phyloP scores from a whole-genome alignment of 306 rosid species.

The Lathyrus tuberosus region DNA sequence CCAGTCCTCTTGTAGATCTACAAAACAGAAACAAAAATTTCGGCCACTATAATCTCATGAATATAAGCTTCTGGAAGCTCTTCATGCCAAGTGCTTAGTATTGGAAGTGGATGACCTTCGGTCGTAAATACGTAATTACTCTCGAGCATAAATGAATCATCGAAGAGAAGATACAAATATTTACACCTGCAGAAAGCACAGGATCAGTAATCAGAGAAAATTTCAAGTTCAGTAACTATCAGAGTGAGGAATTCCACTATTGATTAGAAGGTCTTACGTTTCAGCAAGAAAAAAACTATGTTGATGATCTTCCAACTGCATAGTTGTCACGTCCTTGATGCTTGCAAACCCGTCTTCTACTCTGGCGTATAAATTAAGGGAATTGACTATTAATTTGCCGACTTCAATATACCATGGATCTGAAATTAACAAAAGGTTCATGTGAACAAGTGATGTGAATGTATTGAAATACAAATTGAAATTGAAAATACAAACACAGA shows the following conservation, averaged over 20 bases:
- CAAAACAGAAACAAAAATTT: too few relatives aligned
- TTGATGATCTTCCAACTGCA: constrained; percentile 96
- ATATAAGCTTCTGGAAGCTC: constrained; percentile 72
- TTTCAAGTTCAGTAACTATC: constrained; percentile 6
- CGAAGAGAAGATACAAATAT: constrained; percentile 87
- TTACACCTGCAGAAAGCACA: constrained; percentile 71
- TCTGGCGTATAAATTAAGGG: constrained; percentile 75
- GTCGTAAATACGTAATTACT: constrained; percentile 87
- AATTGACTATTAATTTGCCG: constrained; percentile 84
- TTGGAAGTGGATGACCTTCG: constrained; percentile 95
- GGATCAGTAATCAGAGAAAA: constrained; percentile 27
- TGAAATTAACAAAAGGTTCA: constrained; percentile 40
- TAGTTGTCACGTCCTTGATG: constrained; percentile 87
- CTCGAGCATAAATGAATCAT: constrained; percentile 72
- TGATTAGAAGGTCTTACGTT: constrained; percentile 57
- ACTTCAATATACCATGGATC: constrained; percentile 97
- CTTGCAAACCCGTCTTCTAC: constrained; percentile 97
- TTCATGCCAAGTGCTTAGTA: constrained; percentile 83
- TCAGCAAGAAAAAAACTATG: constrained; percentile 98
- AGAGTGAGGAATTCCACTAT: background rate
- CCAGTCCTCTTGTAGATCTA: too few relatives aligned
- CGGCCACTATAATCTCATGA: too few relatives aligned
- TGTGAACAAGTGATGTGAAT: constrained; percentile 38
- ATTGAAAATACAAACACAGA: constrained; percentile 34
- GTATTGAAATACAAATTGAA: constrained; percentile 11